phyloP scores from a whole-genome alignment of 2,329 filamentous ascomycete species.

The Chaetomiaceae sp. region DNA sequence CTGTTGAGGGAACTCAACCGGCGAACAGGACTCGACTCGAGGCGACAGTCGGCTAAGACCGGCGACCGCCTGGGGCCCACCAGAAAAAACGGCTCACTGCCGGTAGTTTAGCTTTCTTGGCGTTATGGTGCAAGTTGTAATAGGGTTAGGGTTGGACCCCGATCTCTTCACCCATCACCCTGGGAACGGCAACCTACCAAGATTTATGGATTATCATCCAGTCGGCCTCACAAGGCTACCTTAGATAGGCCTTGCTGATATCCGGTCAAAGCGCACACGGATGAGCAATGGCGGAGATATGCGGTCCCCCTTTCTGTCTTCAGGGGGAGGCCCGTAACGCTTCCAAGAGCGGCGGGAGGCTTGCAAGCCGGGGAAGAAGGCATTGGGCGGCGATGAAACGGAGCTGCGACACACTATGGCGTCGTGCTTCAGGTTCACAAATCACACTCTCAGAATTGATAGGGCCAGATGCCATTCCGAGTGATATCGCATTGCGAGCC shows the following conservation, averaged over 20 bases:
- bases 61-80: not conserved
- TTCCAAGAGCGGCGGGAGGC: no score
- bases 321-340: no score
- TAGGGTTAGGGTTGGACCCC: conserved; percentile 6
- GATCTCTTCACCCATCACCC: no score
- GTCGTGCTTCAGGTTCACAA: not conserved
- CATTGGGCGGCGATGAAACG: conserved; percentile 26
- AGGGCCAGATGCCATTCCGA: not conserved
- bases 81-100: conserved; percentile 14
- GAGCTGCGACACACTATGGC: conserved; percentile 20
- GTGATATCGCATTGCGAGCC: not conserved
- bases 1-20: not conserved
- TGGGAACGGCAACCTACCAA: no score
- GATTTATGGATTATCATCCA: no score
- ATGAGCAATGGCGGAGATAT: no score
- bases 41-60: conserved; percentile 8
- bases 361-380: not conserved
- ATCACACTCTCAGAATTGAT: not conserved
- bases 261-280: no score
- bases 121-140: not conserved
- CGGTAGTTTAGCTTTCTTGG: not conserved
- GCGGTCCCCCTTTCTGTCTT: no score
- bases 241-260: no score
- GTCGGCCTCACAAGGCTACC: no score
- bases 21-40: not conserved